Evolutionary conservation across 2,329 filamentous ascomycete species (phyloP).

Genomic region (Tothia fuscella): DNA sequence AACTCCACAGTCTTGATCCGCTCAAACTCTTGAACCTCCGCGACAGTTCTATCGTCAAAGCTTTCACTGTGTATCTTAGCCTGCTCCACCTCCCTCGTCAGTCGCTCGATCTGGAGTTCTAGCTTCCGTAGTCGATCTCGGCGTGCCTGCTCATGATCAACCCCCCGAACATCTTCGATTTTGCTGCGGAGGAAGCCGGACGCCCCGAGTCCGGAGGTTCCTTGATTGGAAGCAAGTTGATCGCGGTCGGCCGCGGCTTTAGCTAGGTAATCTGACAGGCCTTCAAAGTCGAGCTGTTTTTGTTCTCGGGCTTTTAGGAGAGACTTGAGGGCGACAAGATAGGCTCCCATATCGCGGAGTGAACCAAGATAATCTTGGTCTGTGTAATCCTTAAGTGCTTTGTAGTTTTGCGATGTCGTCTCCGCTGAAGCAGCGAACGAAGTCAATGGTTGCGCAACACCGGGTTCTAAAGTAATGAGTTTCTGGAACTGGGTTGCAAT

Average conservation of each 20-base stretch:
- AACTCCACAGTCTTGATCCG: constrained; percentile 93
- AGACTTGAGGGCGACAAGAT: constrained; percentile 73
- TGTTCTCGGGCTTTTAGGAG: constrained; percentile 89
- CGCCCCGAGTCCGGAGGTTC: constrained; percentile 52
- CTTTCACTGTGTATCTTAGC: constrained; percentile 79
- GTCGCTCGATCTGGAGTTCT: constrained; percentile 82
- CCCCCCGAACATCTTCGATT: constrained; percentile 90
- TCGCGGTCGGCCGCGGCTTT: constrained; percentile 84
- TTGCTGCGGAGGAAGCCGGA: constrained; percentile 86
- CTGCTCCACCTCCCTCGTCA: constrained; percentile 74
- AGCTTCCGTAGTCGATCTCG: constrained; percentile 80
- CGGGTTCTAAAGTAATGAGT: constrained; percentile 78
- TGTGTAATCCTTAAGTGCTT: constrained; percentile 74
- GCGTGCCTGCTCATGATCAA: constrained; percentile 87
- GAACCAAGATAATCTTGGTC: constrained; percentile 93
- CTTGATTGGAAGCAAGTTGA: constrained; percentile 55
- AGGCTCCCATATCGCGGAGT: constrained; percentile 89
- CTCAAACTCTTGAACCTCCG: constrained; percentile 89
- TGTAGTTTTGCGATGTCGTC: constrained; percentile 67
- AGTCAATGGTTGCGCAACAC: constrained; percentile 68
- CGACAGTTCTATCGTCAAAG: constrained; percentile 92
- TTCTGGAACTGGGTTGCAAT: constrained; percentile 91
- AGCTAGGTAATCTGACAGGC: constrained; percentile 86
- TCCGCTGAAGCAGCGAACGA: constrained; percentile 80
- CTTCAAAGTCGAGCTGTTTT: constrained; percentile 96